Base-by-base conservation (phyloP, 495 filamentous ascomycete species). In the Penicillium argentinense region DNA sequence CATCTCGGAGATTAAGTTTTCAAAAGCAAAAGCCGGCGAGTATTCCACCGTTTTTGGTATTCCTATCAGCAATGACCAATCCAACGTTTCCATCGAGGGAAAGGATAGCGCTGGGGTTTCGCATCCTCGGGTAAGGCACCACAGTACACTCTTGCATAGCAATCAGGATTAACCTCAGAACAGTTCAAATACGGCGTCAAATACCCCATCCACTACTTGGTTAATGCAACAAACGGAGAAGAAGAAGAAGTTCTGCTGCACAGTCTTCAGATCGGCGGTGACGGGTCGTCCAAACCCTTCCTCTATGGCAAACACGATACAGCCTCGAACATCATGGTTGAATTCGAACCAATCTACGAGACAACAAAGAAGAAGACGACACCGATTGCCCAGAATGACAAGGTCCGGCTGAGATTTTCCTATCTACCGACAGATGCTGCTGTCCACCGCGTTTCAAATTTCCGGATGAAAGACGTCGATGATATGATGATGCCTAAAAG, bases 101-200 rank as follows among this genome's bases (percentile, higher is more conserved):
- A 17, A n/a, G 30, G 30, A 14, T 34, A 14, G n/a, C 5, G 30
- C 5, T 7, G 25, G 25, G 5, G 25, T 26, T 5, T 5, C 11
- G 5, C 11, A 26, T 11, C 25, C 25, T 26, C 25, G 30, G 30
- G 30, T 34, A 34, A 34, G 30, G n/a, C 30, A 34, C n/a, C n/a
- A n/a, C n/a, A n/a, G n/a, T n/a, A n/a, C 6, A 34, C 30, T 14
- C 6, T 34, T 6, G 6, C n/a, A 34, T 34, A 34, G 30, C n/a
- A 34, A 34, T 34, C 30, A 34, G 30, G n/a, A 34, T 34, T 34
- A 34, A 34, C 6, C 30, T 34, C 5, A 34, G 5, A 6, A 34
- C 30, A 34, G 30, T 34, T 34, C 30, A 34, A 34, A 34, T 14
- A 34, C n/a, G 30, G 30, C 30, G 30, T 34, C 30, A 34, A 34